Percentiles rank a stretch among this genome's conserved stretches.
phyloP scores from a whole-genome alignment of 2,329 filamentous ascomycete genomes.

The Phyllosticta citrichinensis region DNA sequence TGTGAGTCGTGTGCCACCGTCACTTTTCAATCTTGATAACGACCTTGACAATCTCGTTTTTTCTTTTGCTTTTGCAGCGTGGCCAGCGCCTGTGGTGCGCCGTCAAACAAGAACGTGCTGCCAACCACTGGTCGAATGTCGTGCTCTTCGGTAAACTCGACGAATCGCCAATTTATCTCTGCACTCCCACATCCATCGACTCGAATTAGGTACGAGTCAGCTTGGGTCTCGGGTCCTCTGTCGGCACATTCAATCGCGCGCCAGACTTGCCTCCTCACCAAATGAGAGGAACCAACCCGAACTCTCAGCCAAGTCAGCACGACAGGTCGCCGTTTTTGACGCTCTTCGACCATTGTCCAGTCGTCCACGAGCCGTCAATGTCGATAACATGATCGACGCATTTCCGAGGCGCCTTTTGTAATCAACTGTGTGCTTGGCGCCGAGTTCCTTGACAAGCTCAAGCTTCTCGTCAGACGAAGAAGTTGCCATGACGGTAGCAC shows the following conservation, averaged over 20 bases:
- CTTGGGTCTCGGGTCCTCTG: background rate
- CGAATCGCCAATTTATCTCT: constrained; percentile 15
- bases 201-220: background rate
- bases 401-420: constrained; percentile 35
- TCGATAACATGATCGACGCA: constrained; percentile 37
- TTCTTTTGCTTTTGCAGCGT: constrained; percentile 12
- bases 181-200: constrained; percentile 13
- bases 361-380: constrained; percentile 31
- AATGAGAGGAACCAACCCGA: constrained; percentile 13
- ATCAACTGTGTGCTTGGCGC: constrained; percentile 40
- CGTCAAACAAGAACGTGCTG: constrained; percentile 14
- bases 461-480: constrained; percentile 43
- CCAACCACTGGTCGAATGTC: constrained; percentile 17
- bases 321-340: constrained; percentile 38
- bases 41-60: constrained; percentile 18
- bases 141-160: constrained; percentile 15
- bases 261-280: constrained; percentile 16
- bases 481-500: constrained; percentile 38
- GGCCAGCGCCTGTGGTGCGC: constrained; percentile 16
- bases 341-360: constrained; percentile 36
- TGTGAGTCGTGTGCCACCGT: background rate
- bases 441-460: constrained; percentile 25
- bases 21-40: constrained; percentile 13
- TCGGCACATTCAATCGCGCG: constrained; percentile 4
- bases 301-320: constrained; percentile 8